A percentile compares a stretch with the other conserved stretches of the same genome.
Evolutionary conservation across 1,139 yeast genomes (phyloP).

Genomic region (Waltiozyma sp.): DNA sequence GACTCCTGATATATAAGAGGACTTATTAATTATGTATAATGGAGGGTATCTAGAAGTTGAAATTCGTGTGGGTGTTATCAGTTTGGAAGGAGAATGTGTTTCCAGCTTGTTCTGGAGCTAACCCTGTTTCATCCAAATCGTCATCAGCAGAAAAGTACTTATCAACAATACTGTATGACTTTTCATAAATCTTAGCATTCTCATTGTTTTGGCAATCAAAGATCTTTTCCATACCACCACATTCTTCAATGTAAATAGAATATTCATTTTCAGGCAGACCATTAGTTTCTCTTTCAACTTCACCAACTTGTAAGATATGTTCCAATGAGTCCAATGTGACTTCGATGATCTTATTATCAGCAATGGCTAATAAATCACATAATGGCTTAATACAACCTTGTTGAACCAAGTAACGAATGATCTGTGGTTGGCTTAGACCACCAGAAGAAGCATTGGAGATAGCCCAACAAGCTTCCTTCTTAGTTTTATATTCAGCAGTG

Average conservation of each 20-base stretch:
- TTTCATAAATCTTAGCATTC: constrained; percentile 85
- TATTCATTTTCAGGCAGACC: constrained; percentile 67
- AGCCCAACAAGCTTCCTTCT: constrained; percentile 99
- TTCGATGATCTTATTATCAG: constrained; percentile 86
- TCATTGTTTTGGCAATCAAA: constrained; percentile 86
- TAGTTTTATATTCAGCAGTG: constrained; percentile 87
- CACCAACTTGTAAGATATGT: constrained; percentile 90
- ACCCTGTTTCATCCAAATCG: constrained; percentile 65
- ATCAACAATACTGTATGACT: constrained; percentile 84
- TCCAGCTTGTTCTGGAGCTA: constrained; percentile 77
- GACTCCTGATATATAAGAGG: neutral
- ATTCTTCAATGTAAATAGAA: constrained; percentile 89
- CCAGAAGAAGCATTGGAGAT: constrained; percentile 96
- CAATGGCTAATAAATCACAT: constrained; percentile 80
- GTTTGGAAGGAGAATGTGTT: constrained; percentile 86
- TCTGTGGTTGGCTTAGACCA: constrained; percentile 85
- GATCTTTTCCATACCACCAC: constrained; percentile 97
- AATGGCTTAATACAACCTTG: constrained; percentile 97
- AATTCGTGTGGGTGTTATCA: constrained; percentile 24
- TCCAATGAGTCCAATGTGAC: constrained; percentile 93
- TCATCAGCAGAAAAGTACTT: constrained; percentile 82
- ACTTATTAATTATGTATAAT: neutral
- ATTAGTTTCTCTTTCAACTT: constrained; percentile 72
- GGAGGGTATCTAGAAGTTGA: constrained; percentile 19
- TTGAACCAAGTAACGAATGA: constrained; percentile 78